Evolutionary conservation across 345 rosid genomes (phyloP).

Genomic region (Euclidium syriacum): DNA sequence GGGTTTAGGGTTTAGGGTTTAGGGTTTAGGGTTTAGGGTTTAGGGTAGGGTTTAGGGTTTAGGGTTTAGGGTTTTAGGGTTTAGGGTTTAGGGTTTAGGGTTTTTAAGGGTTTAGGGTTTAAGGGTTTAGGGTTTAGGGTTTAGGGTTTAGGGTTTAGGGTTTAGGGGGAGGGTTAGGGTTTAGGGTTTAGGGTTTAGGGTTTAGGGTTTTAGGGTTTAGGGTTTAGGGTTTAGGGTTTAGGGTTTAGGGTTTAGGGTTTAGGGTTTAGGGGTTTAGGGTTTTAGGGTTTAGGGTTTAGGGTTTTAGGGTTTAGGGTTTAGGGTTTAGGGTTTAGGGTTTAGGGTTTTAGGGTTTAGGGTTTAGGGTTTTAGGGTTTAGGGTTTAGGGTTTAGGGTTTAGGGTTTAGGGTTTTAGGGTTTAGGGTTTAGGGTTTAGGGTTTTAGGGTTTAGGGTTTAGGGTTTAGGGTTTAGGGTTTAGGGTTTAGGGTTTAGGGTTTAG

Average conservation of each 20-base stretch:
- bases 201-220: constrained; percentile 8
- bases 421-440: constrained; percentile 21
- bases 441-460: no score
- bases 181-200: background rate
- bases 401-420: constrained; percentile 27
- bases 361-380: no score
- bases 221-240: constrained; percentile 6
- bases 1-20: constrained; percentile 22
- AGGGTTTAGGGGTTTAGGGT: no score
- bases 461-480: no score
- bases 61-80: constrained; percentile 21
- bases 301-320: no score
- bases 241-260: no score
- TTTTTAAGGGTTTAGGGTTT: constrained; percentile 23
- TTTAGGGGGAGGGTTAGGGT: no score
- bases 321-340: no score
- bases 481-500: no score
- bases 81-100: constrained; percentile 31
- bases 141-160: no score
- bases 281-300: no score
- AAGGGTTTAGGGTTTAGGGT: constrained; percentile 19
- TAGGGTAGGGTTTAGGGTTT: constrained; percentile 26
- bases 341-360: no score
- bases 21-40: constrained; percentile 24
- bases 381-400: background rate